Percentiles rank a stretch among this genome's conserved stretches.
phyloP scores from a whole-genome alignment of 805 yeast genomes.

The Yarrowia sp. region DNA sequence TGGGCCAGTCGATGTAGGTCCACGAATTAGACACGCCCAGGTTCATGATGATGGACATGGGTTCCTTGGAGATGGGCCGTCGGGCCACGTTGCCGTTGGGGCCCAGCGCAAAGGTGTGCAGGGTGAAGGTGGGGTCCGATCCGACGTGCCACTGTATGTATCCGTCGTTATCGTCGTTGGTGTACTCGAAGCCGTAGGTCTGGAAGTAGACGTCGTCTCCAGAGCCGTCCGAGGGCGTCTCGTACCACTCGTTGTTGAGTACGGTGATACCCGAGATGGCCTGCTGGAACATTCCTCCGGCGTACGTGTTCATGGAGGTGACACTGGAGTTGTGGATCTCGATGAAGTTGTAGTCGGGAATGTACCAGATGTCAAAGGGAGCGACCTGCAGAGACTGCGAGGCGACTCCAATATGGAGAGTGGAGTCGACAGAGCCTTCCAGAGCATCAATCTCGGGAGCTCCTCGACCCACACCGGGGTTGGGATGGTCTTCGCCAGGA shows the following conservation, averaged over 20 bases:
- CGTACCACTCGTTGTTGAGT: constrained; percentile 83
- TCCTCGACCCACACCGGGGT: constrained; percentile 86
- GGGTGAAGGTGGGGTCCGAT: constrained; percentile 73
- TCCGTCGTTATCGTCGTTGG: constrained; percentile 73
- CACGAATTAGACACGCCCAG: constrained; percentile 90
- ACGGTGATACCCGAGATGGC: constrained; percentile 86
- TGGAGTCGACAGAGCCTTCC: constrained; percentile 72
- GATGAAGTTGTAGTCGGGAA: constrained; percentile 83
- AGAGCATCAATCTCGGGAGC: constrained; percentile 94
- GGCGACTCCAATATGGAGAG: constrained; percentile 63
- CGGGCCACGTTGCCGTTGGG: constrained; percentile 91
- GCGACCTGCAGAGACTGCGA: constrained; percentile 94
- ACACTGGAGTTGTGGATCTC: constrained; percentile 72
- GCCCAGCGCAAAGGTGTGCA: constrained; percentile 75
- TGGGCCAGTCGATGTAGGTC: constrained; percentile 92
- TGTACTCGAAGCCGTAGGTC: constrained; percentile 76
- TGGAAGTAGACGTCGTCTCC: constrained; percentile 61
- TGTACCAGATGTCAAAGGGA: constrained; percentile 93
- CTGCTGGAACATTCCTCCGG: constrained; percentile 94
- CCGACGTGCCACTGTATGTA: constrained; percentile 90
- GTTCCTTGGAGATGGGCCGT: constrained; percentile 85
- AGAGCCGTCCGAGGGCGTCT: constrained; percentile 50
- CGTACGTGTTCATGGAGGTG: constrained; percentile 83
- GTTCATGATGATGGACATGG: constrained; percentile 88
- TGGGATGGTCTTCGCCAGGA: constrained; percentile 84